Evolutionary conservation across 768 basidiomycete genomes (phyloP).

Genomic region (Ephemerocybe angulata): DNA sequence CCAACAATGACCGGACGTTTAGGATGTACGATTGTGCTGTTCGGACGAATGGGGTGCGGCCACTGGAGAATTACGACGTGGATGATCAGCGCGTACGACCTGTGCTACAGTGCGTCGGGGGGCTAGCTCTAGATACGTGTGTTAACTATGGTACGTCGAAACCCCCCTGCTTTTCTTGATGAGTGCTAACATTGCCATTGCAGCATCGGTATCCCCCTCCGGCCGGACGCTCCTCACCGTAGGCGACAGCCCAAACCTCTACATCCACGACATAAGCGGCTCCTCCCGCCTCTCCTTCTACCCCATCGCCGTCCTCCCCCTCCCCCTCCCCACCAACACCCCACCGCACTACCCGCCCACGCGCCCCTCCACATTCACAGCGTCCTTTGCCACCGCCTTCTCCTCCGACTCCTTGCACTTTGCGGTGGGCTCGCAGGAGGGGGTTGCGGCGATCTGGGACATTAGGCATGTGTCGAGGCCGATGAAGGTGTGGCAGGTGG

Average conservation of each 20-base stretch:
- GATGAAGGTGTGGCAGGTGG: constrained; percentile 16
- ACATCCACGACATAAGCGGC: constrained; percentile 15
- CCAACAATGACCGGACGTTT: constrained; percentile 16
- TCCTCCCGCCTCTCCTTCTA: constrained; percentile 12
- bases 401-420: constrained; percentile 15
- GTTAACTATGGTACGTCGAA: constrained; percentile 12
- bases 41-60: constrained; percentile 4
- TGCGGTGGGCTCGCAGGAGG: constrained; percentile 17
- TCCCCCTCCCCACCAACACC: constrained; percentile 13
- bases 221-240: constrained; percentile 15
- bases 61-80: background rate
- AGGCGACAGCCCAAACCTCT: constrained; percentile 16
- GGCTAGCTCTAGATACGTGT: constrained; percentile 13
- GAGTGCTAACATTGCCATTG: background rate
- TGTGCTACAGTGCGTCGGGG: constrained; percentile 10
- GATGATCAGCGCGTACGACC: background rate
- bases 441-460: constrained; percentile 16
- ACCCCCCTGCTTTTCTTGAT: background rate
- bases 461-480: constrained; percentile 14
- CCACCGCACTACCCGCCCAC: constrained; percentile 15
- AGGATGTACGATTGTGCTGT: constrained; percentile 16
- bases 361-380: constrained; percentile 15
- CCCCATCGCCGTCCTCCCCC: constrained; percentile 8
- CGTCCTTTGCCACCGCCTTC: constrained; percentile 16
- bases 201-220: constrained; percentile 15